Percentiles rank a stretch among this genome's conserved stretches.
These are phyloP conservation scores for Neodidymelliopsis sp. DNA, from an alignment of 2,329 filamentous ascomycete genomes.

Conservation along the genomic window DNA sequence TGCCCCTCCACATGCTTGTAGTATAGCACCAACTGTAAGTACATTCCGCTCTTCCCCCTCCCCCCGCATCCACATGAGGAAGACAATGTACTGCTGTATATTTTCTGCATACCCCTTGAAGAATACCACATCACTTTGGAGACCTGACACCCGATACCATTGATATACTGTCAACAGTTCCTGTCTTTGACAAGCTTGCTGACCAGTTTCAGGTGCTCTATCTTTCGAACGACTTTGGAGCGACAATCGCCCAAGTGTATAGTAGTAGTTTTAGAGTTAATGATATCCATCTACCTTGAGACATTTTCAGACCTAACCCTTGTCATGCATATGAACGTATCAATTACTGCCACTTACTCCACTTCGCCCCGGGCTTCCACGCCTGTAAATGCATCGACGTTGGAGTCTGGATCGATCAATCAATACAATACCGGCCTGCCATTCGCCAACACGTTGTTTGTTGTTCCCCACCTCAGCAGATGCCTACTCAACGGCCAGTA, in stretches of 20 bases:
- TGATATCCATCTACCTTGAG: background rate
- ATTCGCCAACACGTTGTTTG: constrained; percentile 1
- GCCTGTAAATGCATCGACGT: no score
- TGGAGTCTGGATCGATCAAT: background rate
- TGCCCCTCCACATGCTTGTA: background rate
- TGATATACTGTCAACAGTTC: background rate
- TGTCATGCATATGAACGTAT: background rate
- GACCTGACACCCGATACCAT: constrained; percentile 59
- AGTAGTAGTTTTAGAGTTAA: constrained; percentile 5
- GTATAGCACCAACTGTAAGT: constrained; percentile 23
- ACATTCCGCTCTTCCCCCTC: constrained; percentile 2
- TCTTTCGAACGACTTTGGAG: background rate
- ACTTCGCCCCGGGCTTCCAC: no score
- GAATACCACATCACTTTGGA: constrained; percentile 70
- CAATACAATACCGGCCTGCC: background rate
- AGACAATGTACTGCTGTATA: constrained; percentile 69
- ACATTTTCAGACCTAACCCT: background rate
- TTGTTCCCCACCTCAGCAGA: constrained; percentile 11
- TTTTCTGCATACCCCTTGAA: constrained; percentile 67
- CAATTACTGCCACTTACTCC: constrained; percentile 5
- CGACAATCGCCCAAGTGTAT: background rate
- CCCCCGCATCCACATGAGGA: constrained; percentile 60
- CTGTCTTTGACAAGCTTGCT: constrained; percentile 3
- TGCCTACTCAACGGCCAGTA: constrained; percentile 5
- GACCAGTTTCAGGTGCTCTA: constrained; percentile 1